Evolutionary conservation across 768 basidiomycete genomes (phyloP).

Genomic region (Agrocybe pediades): DNA sequence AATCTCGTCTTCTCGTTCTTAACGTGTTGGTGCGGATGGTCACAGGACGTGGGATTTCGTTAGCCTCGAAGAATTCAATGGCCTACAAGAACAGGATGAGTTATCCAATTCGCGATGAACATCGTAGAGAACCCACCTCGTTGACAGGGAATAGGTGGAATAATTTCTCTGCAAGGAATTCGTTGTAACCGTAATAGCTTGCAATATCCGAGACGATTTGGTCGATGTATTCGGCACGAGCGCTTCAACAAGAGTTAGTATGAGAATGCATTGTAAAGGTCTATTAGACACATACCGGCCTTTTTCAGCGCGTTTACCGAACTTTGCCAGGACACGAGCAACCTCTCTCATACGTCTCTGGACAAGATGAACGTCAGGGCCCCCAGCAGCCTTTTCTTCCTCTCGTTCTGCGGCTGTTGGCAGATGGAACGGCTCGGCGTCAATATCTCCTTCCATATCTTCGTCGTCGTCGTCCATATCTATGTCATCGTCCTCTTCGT

Average conservation of each 20-base stretch:
- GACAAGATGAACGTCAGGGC: slow-evolving; percentile 73
- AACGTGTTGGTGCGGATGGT: slow-evolving; percentile 98
- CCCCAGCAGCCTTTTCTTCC: slow-evolving; percentile 67
- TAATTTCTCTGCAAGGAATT: slow-evolving; percentile 91
- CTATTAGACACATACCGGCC: slow-evolving; percentile 53
- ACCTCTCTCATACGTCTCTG: slow-evolving; percentile 82
- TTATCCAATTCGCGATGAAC: slow-evolving; percentile 8
- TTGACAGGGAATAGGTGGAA: slow-evolving; percentile 91
- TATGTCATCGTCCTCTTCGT: slow-evolving; percentile 48
- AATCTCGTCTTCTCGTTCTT: slow-evolving; percentile 88
- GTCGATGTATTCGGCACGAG: slow-evolving; percentile 86
- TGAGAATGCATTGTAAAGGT: slow-evolving; percentile 6
- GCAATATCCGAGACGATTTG: slow-evolving; percentile 89
- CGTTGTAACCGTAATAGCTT: slow-evolving; percentile 97
- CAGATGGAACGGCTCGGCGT: slow-evolving; percentile 54
- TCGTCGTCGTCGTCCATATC: slow-evolving; percentile 42
- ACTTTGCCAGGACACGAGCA: slow-evolving; percentile 70
- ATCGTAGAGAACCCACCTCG: slow-evolving; percentile 59
- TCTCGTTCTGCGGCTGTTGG: slow-evolving; percentile 75
- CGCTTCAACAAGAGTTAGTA: slow-evolving; percentile 43
- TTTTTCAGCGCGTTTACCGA: slow-evolving; percentile 64
- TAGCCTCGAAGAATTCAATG: slow-evolving; percentile 97
- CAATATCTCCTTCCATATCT: slow-evolving; percentile 48
- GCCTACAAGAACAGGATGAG: slow-evolving; percentile 56
- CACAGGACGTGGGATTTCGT: slow-evolving; percentile 93